A percentile compares a stretch with the other conserved stretches of the same genome.
These are phyloP conservation scores for Lolium perenne DNA, from an alignment of 176 grass and related monocot genomes.

Conservation along the genomic window DNA sequence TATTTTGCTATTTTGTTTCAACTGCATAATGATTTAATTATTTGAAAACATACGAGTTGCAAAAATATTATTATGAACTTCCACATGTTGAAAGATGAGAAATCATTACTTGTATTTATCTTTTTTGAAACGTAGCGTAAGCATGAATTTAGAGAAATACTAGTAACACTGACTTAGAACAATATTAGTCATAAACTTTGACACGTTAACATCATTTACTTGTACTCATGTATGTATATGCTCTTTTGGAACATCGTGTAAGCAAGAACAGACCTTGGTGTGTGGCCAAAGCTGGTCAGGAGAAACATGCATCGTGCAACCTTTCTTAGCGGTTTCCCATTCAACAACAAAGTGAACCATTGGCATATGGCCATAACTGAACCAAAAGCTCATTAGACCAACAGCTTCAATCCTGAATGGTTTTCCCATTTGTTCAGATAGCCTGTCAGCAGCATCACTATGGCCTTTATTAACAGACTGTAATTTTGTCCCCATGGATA, in stretches of 20 bases:
- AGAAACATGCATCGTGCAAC: slow-evolving; percentile 97
- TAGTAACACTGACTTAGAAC: not conserved
- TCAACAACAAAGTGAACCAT: slow-evolving; percentile 99
- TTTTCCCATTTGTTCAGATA: slow-evolving; percentile 92
- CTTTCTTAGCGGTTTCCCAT: slow-evolving; percentile 85
- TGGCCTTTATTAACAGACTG: slow-evolving; percentile 58
- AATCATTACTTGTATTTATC: slow-evolving; percentile 10
- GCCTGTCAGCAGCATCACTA: slow-evolving; percentile 65
- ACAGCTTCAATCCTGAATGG: slow-evolving; percentile 97
- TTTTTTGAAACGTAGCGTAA: slow-evolving; percentile 10
- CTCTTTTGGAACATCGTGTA: slow-evolving; percentile 19
- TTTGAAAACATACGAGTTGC: slow-evolving; percentile 1
- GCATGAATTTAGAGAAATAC: not conserved
- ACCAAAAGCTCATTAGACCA: slow-evolving; percentile 97
- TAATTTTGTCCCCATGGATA: slow-evolving; percentile 51
- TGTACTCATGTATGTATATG: slow-evolving; percentile 9
- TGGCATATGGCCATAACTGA: slow-evolving; percentile 90
- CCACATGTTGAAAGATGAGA: slow-evolving; percentile 6
- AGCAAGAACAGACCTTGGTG: slow-evolving; percentile 72
- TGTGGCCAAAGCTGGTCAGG: slow-evolving; percentile 99
- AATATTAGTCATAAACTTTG: slow-evolving; percentile 6
- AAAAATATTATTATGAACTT: not conserved
- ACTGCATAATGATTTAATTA: slow-evolving; percentile 22
- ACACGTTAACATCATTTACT: slow-evolving; percentile 3
- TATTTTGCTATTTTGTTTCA: slow-evolving; percentile 23